Percentiles rank a stretch among this genome's conserved stretches.
Evolutionary conservation across 2,329 filamentous ascomycete genomes (phyloP).

Genomic region (Pseudogymnoascus sp.): DNA sequence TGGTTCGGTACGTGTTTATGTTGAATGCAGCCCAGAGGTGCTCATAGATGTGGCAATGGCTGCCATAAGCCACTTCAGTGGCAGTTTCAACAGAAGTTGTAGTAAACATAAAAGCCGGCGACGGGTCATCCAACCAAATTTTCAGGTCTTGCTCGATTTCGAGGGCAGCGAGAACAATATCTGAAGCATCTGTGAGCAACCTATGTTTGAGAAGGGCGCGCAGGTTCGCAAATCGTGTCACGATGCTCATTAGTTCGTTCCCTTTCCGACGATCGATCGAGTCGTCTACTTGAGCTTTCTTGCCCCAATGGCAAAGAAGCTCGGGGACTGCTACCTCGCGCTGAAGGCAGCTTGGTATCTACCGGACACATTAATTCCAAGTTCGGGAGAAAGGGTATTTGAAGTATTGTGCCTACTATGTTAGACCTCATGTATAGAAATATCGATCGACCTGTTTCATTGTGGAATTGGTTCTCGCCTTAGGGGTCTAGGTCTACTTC

Average conservation of each 20-base stretch:
- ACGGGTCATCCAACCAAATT: neutral
- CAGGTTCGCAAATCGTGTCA: neutral
- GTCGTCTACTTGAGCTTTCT: neutral
- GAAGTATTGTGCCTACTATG: neutral
- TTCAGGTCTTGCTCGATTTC: no score
- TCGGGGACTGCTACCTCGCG: neutral
- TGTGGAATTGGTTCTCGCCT: neutral
- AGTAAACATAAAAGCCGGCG: neutral
- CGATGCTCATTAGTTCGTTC: neutral
- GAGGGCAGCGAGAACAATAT: neutral
- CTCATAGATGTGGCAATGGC: no score
- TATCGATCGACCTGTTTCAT: neutral
- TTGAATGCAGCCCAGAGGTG: no score
- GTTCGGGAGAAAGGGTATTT: neutral
- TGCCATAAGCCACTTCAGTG: neutral
- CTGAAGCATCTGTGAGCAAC: neutral
- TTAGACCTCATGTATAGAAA: neutral
- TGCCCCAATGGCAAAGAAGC: neutral
- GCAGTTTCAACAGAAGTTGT: neutral
- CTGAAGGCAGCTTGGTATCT: neutral
- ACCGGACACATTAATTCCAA: neutral
- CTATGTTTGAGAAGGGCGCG: neutral
- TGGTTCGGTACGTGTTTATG: neutral
- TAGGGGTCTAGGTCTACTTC: no score
- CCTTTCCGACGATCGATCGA: neutral